Evolutionary conservation across 2,329 filamentous ascomycete genomes (phyloP), one percentile per base, ranked within the genome.

Genomic region (Phialophora chinensis): DNA sequence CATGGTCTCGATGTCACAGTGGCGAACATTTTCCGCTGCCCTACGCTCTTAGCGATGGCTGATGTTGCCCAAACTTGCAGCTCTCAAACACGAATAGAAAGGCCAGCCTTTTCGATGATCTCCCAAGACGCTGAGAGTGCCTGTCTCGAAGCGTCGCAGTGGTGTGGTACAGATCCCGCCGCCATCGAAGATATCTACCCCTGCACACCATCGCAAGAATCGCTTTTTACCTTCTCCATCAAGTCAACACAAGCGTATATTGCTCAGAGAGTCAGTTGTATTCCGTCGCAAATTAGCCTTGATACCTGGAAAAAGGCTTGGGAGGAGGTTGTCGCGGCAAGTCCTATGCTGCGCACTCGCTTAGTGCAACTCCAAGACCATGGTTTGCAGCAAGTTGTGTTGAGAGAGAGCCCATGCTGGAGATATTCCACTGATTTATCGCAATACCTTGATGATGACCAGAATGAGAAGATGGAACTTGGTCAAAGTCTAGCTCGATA

Each of bases 331-430:
- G 78, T 84, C 2, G 71, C 78, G 7, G 79, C 81, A 42, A 73
- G 80, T 29, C 80, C 82, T 33, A 83, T 85, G 20, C 75, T 85
- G 11, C 78, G 84, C 11, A 85, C 83, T 27, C 78, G 83, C 8
- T 77, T 82, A 58, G 75, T 81, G 4, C 76, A 81, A 61, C 78
- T 77, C 0, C 76, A 76, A 2, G 69, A 74, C 4, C 73, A 73
- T 59, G 74, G 77, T 20, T 77, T 81, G 44, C 62, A 78, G 4
- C 80, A 83, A 67, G 79, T 78, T 8, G 78, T 82, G 6, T 60
- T 81, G 5, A 75, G 77, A 7, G 68, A 77, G 8, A 65, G 71
- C 0, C 78, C 80, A 33, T 63, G 69, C 11, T 82, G 80, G 80
- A 69, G 72, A 8, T 66, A 72, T 25, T 73, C 69, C 14, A 65